Conservation (phyloP, 1,284 basidiomycete genomes). For the Irpex lacteus region DNA sequence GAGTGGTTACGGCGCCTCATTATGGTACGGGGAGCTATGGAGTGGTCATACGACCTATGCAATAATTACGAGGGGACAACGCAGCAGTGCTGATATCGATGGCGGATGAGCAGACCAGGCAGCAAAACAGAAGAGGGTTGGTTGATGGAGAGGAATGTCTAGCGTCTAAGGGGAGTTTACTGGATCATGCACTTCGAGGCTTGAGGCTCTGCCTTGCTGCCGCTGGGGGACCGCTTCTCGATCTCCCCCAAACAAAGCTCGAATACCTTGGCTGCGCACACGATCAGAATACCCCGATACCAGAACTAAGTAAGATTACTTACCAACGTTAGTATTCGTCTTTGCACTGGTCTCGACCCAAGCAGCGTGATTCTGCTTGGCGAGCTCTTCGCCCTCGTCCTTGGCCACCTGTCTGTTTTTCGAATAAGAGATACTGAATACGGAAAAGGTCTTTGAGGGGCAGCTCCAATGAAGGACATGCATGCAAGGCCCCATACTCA, state of each 20-base stretch:
- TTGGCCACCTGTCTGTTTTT: slow-evolving; percentile 72
- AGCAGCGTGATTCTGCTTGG: slow-evolving; percentile 69
- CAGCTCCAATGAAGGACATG: slow-evolving; percentile 4
- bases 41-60: slow-evolving; percentile 19
- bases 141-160: slow-evolving; percentile 3
- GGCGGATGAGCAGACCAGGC: slow-evolving; percentile 13
- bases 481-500: slow-evolving; percentile 34
- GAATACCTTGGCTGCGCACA: slow-evolving; percentile 74
- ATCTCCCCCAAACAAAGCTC: slow-evolving; percentile 87
- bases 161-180: slow-evolving; percentile 41
- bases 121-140: slow-evolving; percentile 16
- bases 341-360: slow-evolving; percentile 92
- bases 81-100: slow-evolving; percentile 16
- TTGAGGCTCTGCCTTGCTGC: slow-evolving; percentile 56
- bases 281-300: not conserved
- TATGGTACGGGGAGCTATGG: slow-evolving; percentile 5
- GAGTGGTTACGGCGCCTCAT: slow-evolving; percentile 8
- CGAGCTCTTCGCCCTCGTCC: slow-evolving; percentile 76
- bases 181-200: slow-evolving; percentile 65
- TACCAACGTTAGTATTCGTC: slow-evolving; percentile 86
- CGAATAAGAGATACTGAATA: slow-evolving; percentile 27
- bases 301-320: slow-evolving; percentile 35
- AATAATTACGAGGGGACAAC: slow-evolving; percentile 18
- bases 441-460: slow-evolving; percentile 11
- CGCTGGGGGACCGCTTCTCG: slow-evolving; percentile 65